Conservation (phyloP, 2,329 filamentous ascomycete species). For the Ophiostoma novo-ulmi region DNA sequence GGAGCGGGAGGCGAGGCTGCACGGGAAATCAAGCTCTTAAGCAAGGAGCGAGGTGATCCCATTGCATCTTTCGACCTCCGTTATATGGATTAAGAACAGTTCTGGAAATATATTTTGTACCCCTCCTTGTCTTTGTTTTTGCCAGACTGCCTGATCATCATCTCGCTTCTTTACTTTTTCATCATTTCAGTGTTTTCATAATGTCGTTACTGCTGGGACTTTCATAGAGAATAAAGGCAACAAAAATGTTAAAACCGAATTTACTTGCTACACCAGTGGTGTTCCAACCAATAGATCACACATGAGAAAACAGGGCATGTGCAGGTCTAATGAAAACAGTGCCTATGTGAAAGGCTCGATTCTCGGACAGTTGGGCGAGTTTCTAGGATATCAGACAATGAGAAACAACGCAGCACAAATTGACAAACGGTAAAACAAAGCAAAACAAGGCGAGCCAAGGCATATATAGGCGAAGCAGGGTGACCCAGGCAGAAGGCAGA, state of each 20-base stretch:
- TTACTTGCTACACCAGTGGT: not conserved
- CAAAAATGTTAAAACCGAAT: not conserved
- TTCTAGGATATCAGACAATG: not conserved
- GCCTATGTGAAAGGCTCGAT: not conserved
- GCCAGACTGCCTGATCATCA: not conserved
- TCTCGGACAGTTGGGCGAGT: not conserved
- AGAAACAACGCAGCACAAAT: not conserved
- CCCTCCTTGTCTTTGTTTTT: conserved; percentile 1
- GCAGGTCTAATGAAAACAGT: not conserved
- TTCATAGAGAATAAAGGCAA: conserved; percentile 7
- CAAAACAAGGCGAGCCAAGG: not conserved
- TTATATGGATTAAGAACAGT: not conserved
- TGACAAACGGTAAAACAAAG: not conserved
- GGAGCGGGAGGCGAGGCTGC: not conserved
- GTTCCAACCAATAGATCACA: not conserved
- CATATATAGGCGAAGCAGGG: not conserved
- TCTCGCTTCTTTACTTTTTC: not conserved
- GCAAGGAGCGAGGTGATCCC: not conserved
- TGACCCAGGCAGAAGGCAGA: too few relatives aligned
- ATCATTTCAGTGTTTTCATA: not conserved
- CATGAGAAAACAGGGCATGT: not conserved
- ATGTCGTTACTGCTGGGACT: not conserved
- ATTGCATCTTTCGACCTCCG: not conserved
- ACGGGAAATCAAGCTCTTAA: not conserved
- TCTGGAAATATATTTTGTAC: conserved; percentile 5